phyloP scores from a whole-genome alignment of 2,329 filamentous ascomycete species.

The Pseudogymnoascus sp. region DNA sequence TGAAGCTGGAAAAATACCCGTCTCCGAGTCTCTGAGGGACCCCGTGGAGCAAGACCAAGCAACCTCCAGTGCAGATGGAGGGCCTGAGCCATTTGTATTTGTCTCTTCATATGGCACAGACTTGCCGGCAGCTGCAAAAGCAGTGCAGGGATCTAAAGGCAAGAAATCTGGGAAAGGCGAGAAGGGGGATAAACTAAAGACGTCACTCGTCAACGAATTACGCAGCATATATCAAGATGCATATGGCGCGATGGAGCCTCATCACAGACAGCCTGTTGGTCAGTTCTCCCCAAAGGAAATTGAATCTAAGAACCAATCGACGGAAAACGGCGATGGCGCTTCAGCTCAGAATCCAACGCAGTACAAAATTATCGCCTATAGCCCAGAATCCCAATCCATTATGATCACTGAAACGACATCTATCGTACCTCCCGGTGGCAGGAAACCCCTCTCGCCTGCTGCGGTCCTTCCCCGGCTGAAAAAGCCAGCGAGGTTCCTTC shows the following conservation, averaged over 20 bases:
- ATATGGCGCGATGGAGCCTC: slow-evolving; percentile 32
- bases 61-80: not conserved
- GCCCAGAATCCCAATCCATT: slow-evolving; percentile 49
- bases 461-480: slow-evolving; percentile 53
- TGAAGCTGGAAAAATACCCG: slow-evolving; percentile 30
- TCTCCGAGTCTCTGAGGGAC: not conserved
- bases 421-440: slow-evolving; percentile 38
- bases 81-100: not conserved
- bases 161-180: not conserved
- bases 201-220: slow-evolving; percentile 30
- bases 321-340: not conserved
- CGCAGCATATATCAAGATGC: slow-evolving; percentile 34
- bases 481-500: slow-evolving; percentile 56
- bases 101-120: slow-evolving; percentile 2
- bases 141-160: slow-evolving; percentile 15
- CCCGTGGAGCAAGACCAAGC: not conserved
- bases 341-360: slow-evolving; percentile 22
- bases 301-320: not conserved
- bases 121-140: slow-evolving; percentile 14
- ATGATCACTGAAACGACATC: slow-evolving; percentile 53
- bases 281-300: not conserved
- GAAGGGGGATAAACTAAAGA: slow-evolving; percentile 20
- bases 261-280: slow-evolving; percentile 22
- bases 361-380: slow-evolving; percentile 62
- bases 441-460: slow-evolving; percentile 43